Evolutionary conservation across 1,139 yeast genomes (phyloP), one percentile per base, ranked within the genome.

Genomic region (Zygotorulaspora mrakii): DNA sequence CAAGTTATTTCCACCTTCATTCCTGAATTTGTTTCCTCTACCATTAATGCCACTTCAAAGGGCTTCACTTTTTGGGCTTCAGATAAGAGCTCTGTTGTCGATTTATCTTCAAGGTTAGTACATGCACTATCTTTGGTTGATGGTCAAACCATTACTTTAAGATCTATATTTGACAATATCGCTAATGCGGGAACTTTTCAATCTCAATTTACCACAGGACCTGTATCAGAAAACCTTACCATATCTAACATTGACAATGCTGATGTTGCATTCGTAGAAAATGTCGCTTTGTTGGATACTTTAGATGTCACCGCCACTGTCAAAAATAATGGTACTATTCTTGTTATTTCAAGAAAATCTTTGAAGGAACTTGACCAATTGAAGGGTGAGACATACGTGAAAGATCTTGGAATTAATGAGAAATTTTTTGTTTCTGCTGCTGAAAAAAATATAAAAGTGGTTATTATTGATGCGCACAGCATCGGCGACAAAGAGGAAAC

Each of bases 161-260:
- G 84, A 61, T 74, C 81, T 40, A 76, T 75, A 54, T 87, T 69
- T 54, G 95, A 89, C 61, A 87, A 85, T 59, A 64, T 73, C 18
- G 66, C 76, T 17, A 74, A 74, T 33, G 94, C 91, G 27, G 96
- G 96, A 48, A 62, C 77, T n/a, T 79, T 82, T 62, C 87, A 83
- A 62, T 74, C 89, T n/a, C 89, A 84, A 59, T 64, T 88, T 43
- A 68, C 73, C 14, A 69, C 79, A 9, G 62, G 70, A 11, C 53
- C 59, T 5, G 36, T 54, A 9, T 49, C 55, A 23, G 49, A 50
- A 10, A 52, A 61, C 5, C 42, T 61, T 21, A 51, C 44, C 10
- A 57, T 69, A 14, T 59, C 68, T 20, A 61, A 63, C 31, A 67
- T 76, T 38, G 82, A 79, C 45, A 64, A 73, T 28, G 82, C 86